Base-by-base conservation (phyloP, 31 red algal species). In the Asparagopsis taxiformis region DNA sequence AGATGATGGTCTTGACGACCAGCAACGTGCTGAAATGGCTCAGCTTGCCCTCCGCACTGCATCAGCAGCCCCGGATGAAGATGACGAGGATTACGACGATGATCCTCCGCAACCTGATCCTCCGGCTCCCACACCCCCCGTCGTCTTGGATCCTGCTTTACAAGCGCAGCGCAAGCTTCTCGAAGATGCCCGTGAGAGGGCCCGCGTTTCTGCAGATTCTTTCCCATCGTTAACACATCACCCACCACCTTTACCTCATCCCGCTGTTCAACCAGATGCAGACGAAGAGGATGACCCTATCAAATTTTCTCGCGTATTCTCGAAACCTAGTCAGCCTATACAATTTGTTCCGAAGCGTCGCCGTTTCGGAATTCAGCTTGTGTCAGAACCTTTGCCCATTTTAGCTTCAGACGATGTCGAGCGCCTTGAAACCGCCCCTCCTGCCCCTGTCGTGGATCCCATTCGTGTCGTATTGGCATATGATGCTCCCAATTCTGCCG, bases 161-260 rank as follows among this genome's bases (percentile, higher is more conserved):
- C 36, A 68, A 35, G 64, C 25, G 3, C 41, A 68, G 21, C 34
- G 41, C 32, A 17, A 38, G 19, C 31, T 46, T 1, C 50, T 55
- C 44, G 79, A 84, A 0, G 77, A 81, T 37, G 62, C 70, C 20
- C 37, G 73, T 56, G 77, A 91, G 20, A 74, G 82, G 54, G 70
- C 72, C 36, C 74, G 65, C 8, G 68, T 37, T 13, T 9, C 13
- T 13, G 8, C 41, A 13, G 41, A 46, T 6, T 13, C 41, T 6
- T 6, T 9, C 6, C 41, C 41, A 9, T 13, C 6, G 13, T 46
- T 13, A 46, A 13, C 41, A 9, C 41, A 6, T 13, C 8, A 9
- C 41, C 41, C 41, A 13, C 41, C 13, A 6, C 8, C 41, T 46
- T 6, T 13, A 6, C 41, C 41, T 13, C 6, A 6, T 6, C 13